Evolutionary conservation across 371 early-diverging fungal genomes (phyloP).

Genomic region (Mucor indicus): DNA sequence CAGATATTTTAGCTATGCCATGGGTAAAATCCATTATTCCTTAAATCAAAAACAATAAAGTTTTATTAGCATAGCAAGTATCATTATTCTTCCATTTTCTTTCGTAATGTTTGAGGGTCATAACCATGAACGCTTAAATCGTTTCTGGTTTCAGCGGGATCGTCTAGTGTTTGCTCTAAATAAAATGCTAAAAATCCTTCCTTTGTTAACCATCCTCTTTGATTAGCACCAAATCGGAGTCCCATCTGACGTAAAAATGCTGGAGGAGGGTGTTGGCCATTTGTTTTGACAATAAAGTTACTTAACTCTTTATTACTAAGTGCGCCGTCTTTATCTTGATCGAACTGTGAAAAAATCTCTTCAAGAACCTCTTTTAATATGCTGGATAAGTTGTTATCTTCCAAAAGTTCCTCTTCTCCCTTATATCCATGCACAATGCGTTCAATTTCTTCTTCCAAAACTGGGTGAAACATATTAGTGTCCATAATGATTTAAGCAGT

Average conservation of each 20-base stretch:
- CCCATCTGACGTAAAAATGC: constrained; percentile 54
- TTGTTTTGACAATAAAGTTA: constrained; percentile 46
- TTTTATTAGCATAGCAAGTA: not conserved
- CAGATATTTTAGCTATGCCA: no score
- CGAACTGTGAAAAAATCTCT: constrained; percentile 45
- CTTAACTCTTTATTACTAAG: constrained; percentile 40
- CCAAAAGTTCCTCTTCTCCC: constrained; percentile 31
- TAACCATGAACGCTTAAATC: constrained; percentile 53
- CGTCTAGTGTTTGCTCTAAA: constrained; percentile 54
- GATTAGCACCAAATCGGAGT: constrained; percentile 43
- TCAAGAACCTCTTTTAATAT: constrained; percentile 33
- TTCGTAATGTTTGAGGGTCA: constrained; percentile 36
- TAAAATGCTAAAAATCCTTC: constrained; percentile 55
- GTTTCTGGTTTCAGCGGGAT: constrained; percentile 53
- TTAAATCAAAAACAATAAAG: no score
- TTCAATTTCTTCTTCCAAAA: constrained; percentile 45
- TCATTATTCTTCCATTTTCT: constrained; percentile 24
- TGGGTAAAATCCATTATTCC: no score
- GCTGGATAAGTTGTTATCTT: constrained; percentile 33
- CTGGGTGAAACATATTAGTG: constrained; percentile 17
- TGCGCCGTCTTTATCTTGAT: constrained; percentile 44
- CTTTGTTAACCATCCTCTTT: constrained; percentile 46
- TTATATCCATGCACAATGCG: constrained; percentile 42
- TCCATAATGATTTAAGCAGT: not conserved
- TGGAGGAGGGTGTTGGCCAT: constrained; percentile 48